Percentiles rank a stretch among this genome's conserved stretches.
phyloP scores from a whole-genome alignment of 2,329 filamentous ascomycete species.

The Cladosporium velox region DNA sequence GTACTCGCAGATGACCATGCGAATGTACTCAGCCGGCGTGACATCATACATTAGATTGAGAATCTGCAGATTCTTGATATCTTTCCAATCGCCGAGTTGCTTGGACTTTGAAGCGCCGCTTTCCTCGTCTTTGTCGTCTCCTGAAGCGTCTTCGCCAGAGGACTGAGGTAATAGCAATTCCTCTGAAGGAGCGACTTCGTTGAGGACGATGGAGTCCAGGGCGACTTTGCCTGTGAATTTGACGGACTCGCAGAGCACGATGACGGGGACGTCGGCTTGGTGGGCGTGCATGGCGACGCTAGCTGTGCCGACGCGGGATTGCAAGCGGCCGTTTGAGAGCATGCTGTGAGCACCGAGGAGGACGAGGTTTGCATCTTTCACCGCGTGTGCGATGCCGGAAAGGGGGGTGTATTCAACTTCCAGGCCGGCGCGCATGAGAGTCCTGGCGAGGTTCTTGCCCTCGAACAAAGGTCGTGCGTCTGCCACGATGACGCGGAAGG shows the following conservation, averaged over 20 bases:
- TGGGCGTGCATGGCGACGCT: constrained; percentile 82
- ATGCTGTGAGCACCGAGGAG: constrained; percentile 90
- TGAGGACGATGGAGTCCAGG: constrained; percentile 88
- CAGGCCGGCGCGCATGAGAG: constrained; percentile 68
- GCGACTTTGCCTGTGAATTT: constrained; percentile 92
- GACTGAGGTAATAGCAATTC: constrained; percentile 51
- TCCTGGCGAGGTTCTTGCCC: constrained; percentile 70
- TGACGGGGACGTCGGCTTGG: constrained; percentile 73
- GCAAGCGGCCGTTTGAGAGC: constrained; percentile 91
- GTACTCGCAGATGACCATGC: constrained; percentile 87
- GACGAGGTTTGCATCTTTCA: constrained; percentile 71
- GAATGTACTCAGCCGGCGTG: constrained; percentile 82
- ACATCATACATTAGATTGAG: constrained; percentile 87
- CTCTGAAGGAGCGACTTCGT: constrained; percentile 82
- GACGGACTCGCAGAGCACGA: constrained; percentile 89
- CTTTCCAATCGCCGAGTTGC: constrained; percentile 55
- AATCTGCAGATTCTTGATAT: constrained; percentile 62
- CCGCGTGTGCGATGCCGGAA: constrained; percentile 72
- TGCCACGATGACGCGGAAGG: constrained; percentile 81
- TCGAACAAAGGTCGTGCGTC: constrained; percentile 74
- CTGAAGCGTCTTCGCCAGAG: not conserved
- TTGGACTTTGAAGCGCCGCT: constrained; percentile 30
- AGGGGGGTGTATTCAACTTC: constrained; percentile 80
- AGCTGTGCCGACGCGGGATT: constrained; percentile 83
- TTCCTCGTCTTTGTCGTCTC: constrained; percentile 30